phyloP scores from a whole-genome alignment of 441 rosid genomes.

The Jatropha multifida region DNA sequence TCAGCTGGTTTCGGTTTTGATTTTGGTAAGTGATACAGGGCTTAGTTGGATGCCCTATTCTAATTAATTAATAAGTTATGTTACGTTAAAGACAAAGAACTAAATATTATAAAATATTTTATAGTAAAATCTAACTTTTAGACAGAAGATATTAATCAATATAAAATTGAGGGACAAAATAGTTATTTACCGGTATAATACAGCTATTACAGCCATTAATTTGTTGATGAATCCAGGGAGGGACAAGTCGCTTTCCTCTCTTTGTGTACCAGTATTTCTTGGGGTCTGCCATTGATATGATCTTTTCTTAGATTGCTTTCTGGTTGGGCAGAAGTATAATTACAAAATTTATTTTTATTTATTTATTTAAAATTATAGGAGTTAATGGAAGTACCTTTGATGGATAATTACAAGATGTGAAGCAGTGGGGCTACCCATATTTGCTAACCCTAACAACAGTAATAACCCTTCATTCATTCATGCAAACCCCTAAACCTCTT shows the following conservation, averaged over 20 bases:
- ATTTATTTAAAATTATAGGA: background rate
- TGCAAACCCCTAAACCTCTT: constrained; percentile 11
- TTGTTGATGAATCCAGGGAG: constrained; percentile 24
- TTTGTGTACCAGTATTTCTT: constrained; percentile 17
- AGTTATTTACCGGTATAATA: too few species aligned
- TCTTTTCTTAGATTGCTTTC: constrained; percentile 5
- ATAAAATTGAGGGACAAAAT: too few species aligned
- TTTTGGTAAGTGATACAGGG: too few species aligned
- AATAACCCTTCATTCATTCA: constrained; percentile 37
- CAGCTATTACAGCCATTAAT: too few species aligned
- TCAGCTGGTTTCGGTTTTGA: too few species aligned
- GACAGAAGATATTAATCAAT: too few species aligned
- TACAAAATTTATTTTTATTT: background rate
- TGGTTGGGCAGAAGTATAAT: constrained; percentile 9
- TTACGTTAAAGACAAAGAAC: too few species aligned
- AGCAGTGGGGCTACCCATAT: constrained; percentile 7
- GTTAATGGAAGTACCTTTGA: constrained; percentile 11
- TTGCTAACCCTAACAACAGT: constrained; percentile 24
- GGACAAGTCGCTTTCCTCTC: constrained; percentile 39
- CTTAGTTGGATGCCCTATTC: too few species aligned
- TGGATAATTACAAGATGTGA: background rate
- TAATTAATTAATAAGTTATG: too few species aligned
- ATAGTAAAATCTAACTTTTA: too few species aligned
- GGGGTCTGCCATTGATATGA: constrained; percentile 26
- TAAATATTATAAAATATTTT: too few species aligned